Base-by-base conservation (phyloP, 345 rosid species). In the Boechera divaricarpa region DNA sequence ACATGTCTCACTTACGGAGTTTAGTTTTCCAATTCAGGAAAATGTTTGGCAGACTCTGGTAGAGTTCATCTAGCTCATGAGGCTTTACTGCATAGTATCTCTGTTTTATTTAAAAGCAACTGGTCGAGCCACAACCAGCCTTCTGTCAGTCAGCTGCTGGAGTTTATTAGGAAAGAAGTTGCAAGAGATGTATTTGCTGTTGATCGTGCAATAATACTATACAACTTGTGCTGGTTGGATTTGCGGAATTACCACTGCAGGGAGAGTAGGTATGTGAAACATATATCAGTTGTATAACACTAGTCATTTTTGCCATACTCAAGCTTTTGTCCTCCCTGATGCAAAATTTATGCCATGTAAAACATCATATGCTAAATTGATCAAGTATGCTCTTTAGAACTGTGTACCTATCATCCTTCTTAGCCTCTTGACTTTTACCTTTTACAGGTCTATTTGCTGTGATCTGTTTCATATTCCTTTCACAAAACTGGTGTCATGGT, bases 191-290 rank as follows among this genome's bases (percentile, higher is more conserved):
- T 82, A 51, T 86, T 95, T 64, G 87, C 88, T 33, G 69, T 89
- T 75, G 96, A 95, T 70, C 91, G 88, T 60, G 96, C 97, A 41
- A 75, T 76, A 51, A 61, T 87, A 54, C 88, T 95, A 53, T 89
- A 87, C 82, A 70, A 70, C 44, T 60, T 91, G 52, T 82, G 94
- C 79, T 86, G 91, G 98, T 79, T 86, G 35, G 79, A 80, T 73
- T 72, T 95, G 83, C 80, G 82, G 84, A 75, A 74, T 77, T 85
- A 81, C 73, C 74, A 31, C 69, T 82, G 82, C 51, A 86, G 84
- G 80, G 81, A 77, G 69, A 63, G 65, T 81, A 84, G 97, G 98
- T 92, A 89, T 72, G 72, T 67, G n/a, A 24, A 64, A 54, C 60
- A 13, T 67, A 16, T 72, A 15, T 42, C 53, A 51, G 54, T 61